These are phyloP conservation scores for Penicillium sp. DNA, from an alignment of 2,329 filamentous ascomycete genomes.

Conservation along the genomic window DNA sequence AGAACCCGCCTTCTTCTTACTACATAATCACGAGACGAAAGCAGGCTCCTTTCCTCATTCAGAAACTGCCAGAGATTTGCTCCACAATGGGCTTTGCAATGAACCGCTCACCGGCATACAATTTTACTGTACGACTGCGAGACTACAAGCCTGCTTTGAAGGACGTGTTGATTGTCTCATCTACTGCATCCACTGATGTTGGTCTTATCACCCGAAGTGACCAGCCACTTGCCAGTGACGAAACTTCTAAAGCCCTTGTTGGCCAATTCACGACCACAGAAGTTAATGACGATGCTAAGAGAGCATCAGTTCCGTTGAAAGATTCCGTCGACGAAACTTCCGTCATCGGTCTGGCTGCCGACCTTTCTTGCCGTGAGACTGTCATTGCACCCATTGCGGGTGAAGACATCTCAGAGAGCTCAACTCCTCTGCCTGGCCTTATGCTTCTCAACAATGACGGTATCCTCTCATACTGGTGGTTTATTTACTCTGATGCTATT, in stretches of 20 bases:
- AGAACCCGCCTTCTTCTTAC: constrained; percentile 66
- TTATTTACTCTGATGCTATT: constrained; percentile 86
- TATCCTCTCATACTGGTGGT: constrained; percentile 82
- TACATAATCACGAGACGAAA: constrained; percentile 73
- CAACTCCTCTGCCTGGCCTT: constrained; percentile 77
- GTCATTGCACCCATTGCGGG: constrained; percentile 74
- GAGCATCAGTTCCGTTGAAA: constrained; percentile 78
- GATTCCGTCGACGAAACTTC: constrained; percentile 68
- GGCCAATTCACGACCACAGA: constrained; percentile 64
- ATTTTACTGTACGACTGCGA: constrained; percentile 74
- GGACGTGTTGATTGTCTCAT: constrained; percentile 79
- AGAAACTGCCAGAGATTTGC: constrained; percentile 73
- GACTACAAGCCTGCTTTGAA: constrained; percentile 78
- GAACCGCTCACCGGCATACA: constrained; percentile 67
- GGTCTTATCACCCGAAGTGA: constrained; percentile 76
- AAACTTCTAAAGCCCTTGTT: constrained; percentile 59
- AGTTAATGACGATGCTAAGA: constrained; percentile 66
- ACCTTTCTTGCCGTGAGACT: constrained; percentile 79
- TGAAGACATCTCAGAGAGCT: constrained; percentile 76
- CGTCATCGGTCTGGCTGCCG: constrained; percentile 75
- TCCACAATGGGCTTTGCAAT: constrained; percentile 63
- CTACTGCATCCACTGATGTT: constrained; percentile 76
- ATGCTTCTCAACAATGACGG: constrained; percentile 89
- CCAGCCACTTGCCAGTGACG: constrained; percentile 62
- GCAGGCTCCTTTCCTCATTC: constrained; percentile 65